These are phyloP conservation scores for Hypoxylon perforatum DNA, from an alignment of 495 filamentous ascomycete species.

Conservation along the genomic window DNA sequence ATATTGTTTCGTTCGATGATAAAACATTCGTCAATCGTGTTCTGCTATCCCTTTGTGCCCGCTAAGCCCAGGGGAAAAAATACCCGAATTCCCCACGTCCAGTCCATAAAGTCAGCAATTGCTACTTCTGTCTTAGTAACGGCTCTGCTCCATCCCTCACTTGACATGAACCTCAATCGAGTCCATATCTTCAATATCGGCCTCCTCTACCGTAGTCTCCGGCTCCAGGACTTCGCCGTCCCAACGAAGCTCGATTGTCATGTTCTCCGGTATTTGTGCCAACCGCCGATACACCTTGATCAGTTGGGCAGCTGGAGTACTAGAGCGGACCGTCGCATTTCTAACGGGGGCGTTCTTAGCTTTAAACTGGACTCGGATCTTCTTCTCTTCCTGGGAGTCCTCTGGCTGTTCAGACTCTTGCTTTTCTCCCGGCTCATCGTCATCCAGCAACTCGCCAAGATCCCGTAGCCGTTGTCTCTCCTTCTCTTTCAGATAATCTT, in stretches of 20 bases:
- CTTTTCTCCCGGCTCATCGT: slow-evolving; percentile 25
- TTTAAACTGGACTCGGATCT: slow-evolving; percentile 66
- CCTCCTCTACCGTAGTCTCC: slow-evolving; percentile 67
- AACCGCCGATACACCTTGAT: slow-evolving; percentile 52
- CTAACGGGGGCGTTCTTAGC: slow-evolving; percentile 51
- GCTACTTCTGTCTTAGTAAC: not conserved
- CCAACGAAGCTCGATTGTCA: slow-evolving; percentile 72
- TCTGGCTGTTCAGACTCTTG: slow-evolving; percentile 32
- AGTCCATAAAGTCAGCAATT: not conserved
- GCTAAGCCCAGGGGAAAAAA: not conserved
- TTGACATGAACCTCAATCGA: slow-evolving; percentile 79
- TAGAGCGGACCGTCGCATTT: slow-evolving; percentile 51
- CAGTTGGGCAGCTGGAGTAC: slow-evolving; percentile 52
- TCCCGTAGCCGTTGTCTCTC: slow-evolving; percentile 47
- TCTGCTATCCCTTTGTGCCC: not conserved
- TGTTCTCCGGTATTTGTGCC: slow-evolving; percentile 50
- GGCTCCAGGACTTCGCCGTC: slow-evolving; percentile 82
- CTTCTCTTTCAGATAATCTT: slow-evolving; percentile 54
- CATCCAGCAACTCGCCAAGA: slow-evolving; percentile 40
- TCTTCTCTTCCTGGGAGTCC: slow-evolving; percentile 43
- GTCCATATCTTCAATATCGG: slow-evolving; percentile 85
- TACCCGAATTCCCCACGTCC: not conserved
- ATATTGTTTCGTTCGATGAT: slow-evolving; percentile 7
- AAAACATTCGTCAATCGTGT: slow-evolving; percentile 11
- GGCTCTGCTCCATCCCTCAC: slow-evolving; percentile 28